phyloP scores from a whole-genome alignment of 108 stramenopile species.

The Schizochytrium sp. region DNA sequence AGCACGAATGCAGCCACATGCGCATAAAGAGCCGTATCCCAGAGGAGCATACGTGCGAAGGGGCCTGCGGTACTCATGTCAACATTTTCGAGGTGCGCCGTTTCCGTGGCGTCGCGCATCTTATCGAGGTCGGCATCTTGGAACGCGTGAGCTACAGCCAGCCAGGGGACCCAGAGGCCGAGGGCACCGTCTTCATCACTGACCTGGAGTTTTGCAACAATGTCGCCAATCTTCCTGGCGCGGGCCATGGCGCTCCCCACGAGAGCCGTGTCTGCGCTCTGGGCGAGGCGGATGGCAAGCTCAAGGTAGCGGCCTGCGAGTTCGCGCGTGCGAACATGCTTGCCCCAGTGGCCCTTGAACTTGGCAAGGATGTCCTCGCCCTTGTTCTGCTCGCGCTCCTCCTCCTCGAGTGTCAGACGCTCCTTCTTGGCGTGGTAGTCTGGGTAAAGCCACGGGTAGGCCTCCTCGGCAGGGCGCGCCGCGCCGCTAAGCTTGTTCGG shows the following conservation, averaged over 20 bases:
- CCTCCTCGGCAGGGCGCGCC: not conserved
- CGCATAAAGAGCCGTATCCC: not conserved
- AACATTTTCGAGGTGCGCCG: not conserved
- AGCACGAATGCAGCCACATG: not conserved
- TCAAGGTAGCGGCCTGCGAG: not conserved
- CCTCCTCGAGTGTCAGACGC: not conserved
- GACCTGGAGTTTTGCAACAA: not conserved
- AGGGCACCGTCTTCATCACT: not conserved
- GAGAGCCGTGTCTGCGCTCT: not conserved
- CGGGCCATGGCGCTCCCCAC: not conserved
- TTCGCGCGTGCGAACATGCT: not conserved
- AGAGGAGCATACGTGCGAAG: not conserved
- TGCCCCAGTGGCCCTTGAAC: not conserved
- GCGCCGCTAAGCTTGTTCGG: not conserved
- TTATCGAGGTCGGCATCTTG: not conserved
- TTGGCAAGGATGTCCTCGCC: not conserved
- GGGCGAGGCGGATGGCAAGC: not conserved
- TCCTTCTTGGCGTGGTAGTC: not conserved
- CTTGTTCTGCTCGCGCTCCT: slow-evolving; percentile 2
- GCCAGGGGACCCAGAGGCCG: not conserved
- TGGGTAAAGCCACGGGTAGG: slow-evolving; percentile 10
- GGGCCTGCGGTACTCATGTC: not conserved
- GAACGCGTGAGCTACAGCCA: not conserved
- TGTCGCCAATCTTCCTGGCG: not conserved
- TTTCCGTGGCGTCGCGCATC: not conserved